phyloP scores from a whole-genome alignment of 2,329 filamentous ascomycete species.

The Fusarium albosuccineum region DNA sequence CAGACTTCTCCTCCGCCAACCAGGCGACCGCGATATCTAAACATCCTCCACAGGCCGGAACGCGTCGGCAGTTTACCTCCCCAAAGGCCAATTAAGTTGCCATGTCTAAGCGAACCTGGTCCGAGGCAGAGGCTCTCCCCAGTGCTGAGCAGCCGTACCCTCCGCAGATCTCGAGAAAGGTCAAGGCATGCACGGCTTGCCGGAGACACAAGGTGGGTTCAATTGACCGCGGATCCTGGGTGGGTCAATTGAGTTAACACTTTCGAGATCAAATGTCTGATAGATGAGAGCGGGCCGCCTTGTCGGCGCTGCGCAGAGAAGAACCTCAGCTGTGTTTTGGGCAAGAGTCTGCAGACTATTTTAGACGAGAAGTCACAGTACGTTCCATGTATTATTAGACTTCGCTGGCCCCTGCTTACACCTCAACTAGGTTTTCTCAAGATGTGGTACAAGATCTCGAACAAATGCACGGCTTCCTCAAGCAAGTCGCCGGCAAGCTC shows the following conservation, averaged over 20 bases:
- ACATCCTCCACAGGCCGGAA: slow-evolving; percentile 8
- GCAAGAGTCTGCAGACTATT: slow-evolving; percentile 55
- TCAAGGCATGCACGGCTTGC: slow-evolving; percentile 55
- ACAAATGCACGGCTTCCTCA: slow-evolving; percentile 31
- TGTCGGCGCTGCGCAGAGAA: slow-evolving; percentile 52
- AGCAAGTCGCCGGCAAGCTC: slow-evolving; percentile 22
- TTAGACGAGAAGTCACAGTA: slow-evolving; percentile 54
- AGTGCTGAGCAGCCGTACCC: slow-evolving; percentile 21
- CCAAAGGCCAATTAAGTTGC: background rate
- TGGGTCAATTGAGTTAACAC: background rate
- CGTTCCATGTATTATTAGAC: background rate
- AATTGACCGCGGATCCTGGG: background rate
- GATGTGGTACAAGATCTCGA: slow-evolving; percentile 23
- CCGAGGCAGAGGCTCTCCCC: slow-evolving; percentile 17
- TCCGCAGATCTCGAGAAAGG: slow-evolving; percentile 50
- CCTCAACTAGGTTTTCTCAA: background rate
- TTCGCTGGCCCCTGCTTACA: background rate
- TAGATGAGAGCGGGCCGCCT: slow-evolving; percentile 54
- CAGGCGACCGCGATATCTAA: slow-evolving; percentile 23
- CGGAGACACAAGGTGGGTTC: slow-evolving; percentile 52
- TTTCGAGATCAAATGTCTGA: slow-evolving; percentile 53
- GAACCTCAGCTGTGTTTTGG: slow-evolving; percentile 52
- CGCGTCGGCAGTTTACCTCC: background rate
- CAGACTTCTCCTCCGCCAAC: slow-evolving; percentile 23
- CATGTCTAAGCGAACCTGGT: slow-evolving; percentile 37